Percentiles rank a stretch among this genome's conserved stretches.
These are phyloP conservation scores for Melastoma malabathricum DNA, from an alignment of 345 rosid species.

Conservation along the genomic window DNA sequence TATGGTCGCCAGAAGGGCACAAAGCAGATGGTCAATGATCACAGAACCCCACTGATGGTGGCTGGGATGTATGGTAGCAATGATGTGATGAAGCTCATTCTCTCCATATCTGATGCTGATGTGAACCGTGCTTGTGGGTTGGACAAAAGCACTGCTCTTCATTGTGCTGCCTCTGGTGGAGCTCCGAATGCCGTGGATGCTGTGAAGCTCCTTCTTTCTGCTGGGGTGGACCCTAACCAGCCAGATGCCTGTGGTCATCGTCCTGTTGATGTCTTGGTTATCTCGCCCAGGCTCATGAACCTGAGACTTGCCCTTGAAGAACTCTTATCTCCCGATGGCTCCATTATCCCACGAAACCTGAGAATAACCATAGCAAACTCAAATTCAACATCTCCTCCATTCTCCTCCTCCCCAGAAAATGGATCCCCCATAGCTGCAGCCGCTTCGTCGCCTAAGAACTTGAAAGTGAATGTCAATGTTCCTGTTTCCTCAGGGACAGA, in stretches of 20 bases:
- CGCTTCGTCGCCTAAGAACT: constrained; percentile 32
- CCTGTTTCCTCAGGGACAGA: constrained; percentile 23
- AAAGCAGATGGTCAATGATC: constrained; percentile 68
- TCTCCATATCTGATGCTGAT: constrained; percentile 57
- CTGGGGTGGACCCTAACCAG: constrained; percentile 64
- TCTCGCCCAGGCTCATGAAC: constrained; percentile 54
- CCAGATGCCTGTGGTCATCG: constrained; percentile 47
- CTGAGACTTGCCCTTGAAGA: constrained; percentile 50
- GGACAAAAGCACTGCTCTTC: constrained; percentile 74
- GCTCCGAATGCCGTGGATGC: constrained; percentile 62
- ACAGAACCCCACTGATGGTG: constrained; percentile 85
- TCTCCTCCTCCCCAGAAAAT: constrained; percentile 48
- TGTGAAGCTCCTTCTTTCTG: constrained; percentile 61
- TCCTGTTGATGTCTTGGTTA: constrained; percentile 73
- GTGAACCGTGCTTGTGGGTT: constrained; percentile 54
- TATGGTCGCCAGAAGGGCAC: constrained; percentile 76
- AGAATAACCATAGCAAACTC: constrained; percentile 28
- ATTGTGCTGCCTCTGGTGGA: constrained; percentile 92
- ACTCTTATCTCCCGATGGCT: constrained; percentile 51
- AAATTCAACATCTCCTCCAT: constrained; percentile 39
- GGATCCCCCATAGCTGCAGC: constrained; percentile 34
- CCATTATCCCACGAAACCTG: constrained; percentile 24
- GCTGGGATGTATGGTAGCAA: constrained; percentile 81
- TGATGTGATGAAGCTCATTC: constrained; percentile 58
- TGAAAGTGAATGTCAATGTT: constrained; percentile 17